Evolutionary conservation across 345 rosid species (phyloP), one percentile per base, ranked within the genome.

Genomic region (Boechera stricta): DNA sequence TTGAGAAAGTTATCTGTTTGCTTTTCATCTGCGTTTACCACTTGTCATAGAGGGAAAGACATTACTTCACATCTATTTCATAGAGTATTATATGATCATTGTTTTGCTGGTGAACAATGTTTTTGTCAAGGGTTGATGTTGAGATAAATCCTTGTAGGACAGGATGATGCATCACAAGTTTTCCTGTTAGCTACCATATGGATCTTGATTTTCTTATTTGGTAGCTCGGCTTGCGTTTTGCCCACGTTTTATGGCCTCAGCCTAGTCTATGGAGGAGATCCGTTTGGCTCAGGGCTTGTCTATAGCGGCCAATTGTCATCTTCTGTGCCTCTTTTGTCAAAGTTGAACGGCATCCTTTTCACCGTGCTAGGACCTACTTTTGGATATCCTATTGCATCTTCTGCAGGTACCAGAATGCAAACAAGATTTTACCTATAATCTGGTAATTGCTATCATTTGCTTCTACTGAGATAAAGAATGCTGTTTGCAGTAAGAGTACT

Each of bases 161-260:
- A 94, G 98, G 91, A 79, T 81, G 98, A 94, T 86, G 69, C 85
- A 75, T 92, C 98, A n/a, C 98, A 90, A 86, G 96, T 80, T 60
- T 79, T 88, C 7, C 82, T 88, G 10, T 81, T 95, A 76, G 99
- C 91, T 48, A 85, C 94, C 84, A 86, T 95, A 79, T 95, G 99
- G 99, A 71, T 85, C 66, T 59, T 92, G 63, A 90, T 95, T 79
- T 84, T 90, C 73, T 86, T 85, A 24, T 60, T 95, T 76, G 99
- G 98, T 63, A 77, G 83, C 70, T 86, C 83, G 6, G 87, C 83
- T 8, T 87, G 87, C 31, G 79, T 84, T 53, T 81, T 87, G 48
- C 97, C 97, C 51, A 64, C 87, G 4, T 10, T 88, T 29, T 89
- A 91, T 86, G 83, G 84, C 38, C 67, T 88, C 36, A 75, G 84